Percentiles rank a stretch among this genome's conserved stretches.
These are phyloP conservation scores for Mycena pura DNA, from an alignment of 768 basidiomycete genomes.

Conservation along the genomic window DNA sequence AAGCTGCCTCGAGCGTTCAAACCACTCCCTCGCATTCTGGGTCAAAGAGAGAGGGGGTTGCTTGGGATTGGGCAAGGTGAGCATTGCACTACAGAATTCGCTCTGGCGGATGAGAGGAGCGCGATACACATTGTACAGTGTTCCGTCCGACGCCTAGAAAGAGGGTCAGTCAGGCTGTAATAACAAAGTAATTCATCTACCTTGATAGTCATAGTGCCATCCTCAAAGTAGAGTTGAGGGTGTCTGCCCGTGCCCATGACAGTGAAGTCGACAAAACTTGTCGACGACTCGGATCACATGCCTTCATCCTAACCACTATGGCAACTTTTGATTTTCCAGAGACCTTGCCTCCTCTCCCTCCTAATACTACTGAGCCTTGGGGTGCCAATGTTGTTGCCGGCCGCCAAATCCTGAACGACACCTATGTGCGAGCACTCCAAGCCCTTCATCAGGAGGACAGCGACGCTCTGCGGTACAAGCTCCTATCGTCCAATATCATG, in stretches of 20 bases:
- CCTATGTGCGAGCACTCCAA: neutral
- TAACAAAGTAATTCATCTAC: neutral
- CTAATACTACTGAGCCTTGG: neutral
- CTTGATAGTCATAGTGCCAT: neutral
- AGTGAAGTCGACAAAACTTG: too few species aligned
- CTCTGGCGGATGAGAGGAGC: neutral
- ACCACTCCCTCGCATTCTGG: neutral
- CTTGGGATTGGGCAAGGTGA: conserved; percentile 6
- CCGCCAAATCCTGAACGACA: neutral
- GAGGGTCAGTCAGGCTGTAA: too few species aligned
- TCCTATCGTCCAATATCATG: neutral
- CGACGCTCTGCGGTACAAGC: neutral
- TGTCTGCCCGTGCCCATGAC: conserved; percentile 3
- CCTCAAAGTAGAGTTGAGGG: neutral
- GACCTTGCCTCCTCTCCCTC: neutral
- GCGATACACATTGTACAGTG: conserved; percentile 8
- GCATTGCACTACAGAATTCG: neutral
- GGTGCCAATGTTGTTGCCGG: neutral
- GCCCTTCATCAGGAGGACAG: conserved; percentile 1
- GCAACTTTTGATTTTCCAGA: neutral
- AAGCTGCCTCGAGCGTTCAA: neutral
- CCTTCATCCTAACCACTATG: neutral
- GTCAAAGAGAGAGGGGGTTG: neutral
- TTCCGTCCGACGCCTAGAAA: neutral
- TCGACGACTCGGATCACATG: too few species aligned